Percentiles rank a stretch among this genome's conserved stretches.
These are phyloP conservation scores for Gyromitra esculenta DNA, from an alignment of 2,329 filamentous ascomycete genomes.

Conservation along the genomic window DNA sequence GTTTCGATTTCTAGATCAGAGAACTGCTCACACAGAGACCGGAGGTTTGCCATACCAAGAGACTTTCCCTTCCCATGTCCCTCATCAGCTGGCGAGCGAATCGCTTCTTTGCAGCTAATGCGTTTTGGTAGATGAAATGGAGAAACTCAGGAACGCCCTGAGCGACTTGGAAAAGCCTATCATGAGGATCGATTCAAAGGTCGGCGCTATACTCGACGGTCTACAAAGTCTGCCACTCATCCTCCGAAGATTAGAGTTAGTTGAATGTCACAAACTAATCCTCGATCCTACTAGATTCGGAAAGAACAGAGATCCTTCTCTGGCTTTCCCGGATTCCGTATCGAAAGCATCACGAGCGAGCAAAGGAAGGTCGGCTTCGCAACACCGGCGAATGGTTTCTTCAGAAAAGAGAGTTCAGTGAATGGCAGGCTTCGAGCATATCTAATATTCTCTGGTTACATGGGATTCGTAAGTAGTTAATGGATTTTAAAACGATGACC, in stretches of 20 bases:
- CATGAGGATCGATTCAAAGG: constrained; percentile 47
- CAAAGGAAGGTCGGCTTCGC: constrained; percentile 44
- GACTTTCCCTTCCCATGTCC: not conserved
- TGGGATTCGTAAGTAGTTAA: constrained; percentile 55
- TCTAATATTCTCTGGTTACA: constrained; percentile 56
- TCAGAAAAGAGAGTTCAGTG: constrained; percentile 34
- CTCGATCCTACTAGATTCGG: constrained; percentile 27
- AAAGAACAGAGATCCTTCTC: constrained; percentile 55
- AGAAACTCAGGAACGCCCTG: constrained; percentile 36
- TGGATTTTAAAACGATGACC: constrained; percentile 56
- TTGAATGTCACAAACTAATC: constrained; percentile 2
- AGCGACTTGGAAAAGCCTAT: constrained; percentile 49
- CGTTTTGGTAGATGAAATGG: constrained; percentile 30
- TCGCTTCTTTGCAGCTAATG: not conserved
- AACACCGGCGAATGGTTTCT: constrained; percentile 56
- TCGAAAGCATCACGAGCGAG: constrained; percentile 51
- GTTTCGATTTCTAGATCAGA: constrained; percentile 3
- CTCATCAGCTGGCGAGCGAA: not conserved
- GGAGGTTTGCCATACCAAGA: not conserved
- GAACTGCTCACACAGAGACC: not conserved
- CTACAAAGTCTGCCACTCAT: constrained; percentile 33
- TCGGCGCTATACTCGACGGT: constrained; percentile 45
- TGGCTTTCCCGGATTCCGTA: constrained; percentile 57
- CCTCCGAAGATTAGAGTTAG: not conserved
- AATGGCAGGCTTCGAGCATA: constrained; percentile 54